Percentiles rank a stretch among this genome's conserved stretches.
phyloP scores from a whole-genome alignment of 2,329 filamentous ascomycete genomes.

The Aureobasidium zeae region DNA sequence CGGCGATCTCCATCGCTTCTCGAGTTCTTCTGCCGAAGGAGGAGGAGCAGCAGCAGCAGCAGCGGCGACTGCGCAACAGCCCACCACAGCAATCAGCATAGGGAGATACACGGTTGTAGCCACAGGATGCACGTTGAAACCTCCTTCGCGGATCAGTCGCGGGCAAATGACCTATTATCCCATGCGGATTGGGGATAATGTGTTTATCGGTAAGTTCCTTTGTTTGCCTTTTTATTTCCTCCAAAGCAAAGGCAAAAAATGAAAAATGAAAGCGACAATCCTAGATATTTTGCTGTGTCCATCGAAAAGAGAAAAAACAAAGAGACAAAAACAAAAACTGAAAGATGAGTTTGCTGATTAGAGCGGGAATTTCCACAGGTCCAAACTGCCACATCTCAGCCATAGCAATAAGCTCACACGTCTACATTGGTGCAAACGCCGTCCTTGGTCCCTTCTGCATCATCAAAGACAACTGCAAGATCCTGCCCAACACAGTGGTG shows the following conservation, averaged over 20 bases:
- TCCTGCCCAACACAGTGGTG: constrained; percentile 76
- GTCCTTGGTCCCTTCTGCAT: constrained; percentile 80
- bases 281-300: too few species aligned
- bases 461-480: constrained; percentile 84
- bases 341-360: not conserved
- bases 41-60: too few species aligned
- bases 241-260: not conserved
- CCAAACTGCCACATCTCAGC: constrained; percentile 64
- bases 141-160: constrained; percentile 73
- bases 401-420: constrained; percentile 72
- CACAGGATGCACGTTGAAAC: constrained; percentile 66
- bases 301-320: too few species aligned
- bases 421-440: constrained; percentile 70
- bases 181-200: constrained; percentile 87
- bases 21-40: constrained; percentile 31
- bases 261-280: too few species aligned
- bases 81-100: constrained; percentile 61
- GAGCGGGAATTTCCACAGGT: too few species aligned
- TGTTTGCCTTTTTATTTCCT: not conserved
- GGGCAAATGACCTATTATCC: constrained; percentile 72
- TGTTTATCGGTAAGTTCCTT: constrained; percentile 62
- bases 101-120: constrained; percentile 80
- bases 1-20: constrained; percentile 63
- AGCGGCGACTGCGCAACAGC: too few species aligned
- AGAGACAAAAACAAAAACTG: too few species aligned